Percentiles rank a stretch among this genome's conserved stretches.
phyloP scores from a whole-genome alignment of 306 rosid genomes.

The Malus asiatica region DNA sequence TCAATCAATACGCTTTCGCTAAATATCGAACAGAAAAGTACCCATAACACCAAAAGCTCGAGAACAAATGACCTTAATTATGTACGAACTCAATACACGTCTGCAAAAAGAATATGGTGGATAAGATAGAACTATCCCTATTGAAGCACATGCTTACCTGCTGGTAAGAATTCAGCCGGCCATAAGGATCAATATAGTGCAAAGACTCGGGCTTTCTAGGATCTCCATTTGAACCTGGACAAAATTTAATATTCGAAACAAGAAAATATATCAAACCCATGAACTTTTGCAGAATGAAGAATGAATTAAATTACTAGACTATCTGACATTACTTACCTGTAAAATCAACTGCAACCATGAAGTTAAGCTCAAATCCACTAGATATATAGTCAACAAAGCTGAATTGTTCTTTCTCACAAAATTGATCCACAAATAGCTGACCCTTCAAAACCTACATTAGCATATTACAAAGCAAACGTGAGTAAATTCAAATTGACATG shows the following conservation, averaged over 20 bases:
- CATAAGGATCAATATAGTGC: conserved; percentile 55
- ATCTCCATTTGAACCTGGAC: conserved; percentile 78
- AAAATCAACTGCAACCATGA: conserved; percentile 91
- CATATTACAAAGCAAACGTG: conserved; percentile 8
- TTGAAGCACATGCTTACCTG: conserved; percentile 33
- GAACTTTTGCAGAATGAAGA: neutral
- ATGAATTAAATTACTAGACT: neutral
- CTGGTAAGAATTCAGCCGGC: conserved; percentile 72
- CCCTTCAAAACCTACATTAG: conserved; percentile 55
- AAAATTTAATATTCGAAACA: conserved; percentile 13
- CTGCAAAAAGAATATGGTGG: neutral
- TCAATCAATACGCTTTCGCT: neutral
- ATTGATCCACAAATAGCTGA: conserved; percentile 71
- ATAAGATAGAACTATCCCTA: neutral
- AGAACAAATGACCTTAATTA: neutral
- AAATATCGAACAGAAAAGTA: neutral
- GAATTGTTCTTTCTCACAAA: conserved; percentile 51
- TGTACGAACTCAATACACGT: neutral
- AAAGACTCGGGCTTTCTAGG: conserved; percentile 51
- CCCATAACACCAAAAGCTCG: neutral
- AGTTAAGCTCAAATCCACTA: conserved; percentile 80
- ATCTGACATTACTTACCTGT: conserved; percentile 39
- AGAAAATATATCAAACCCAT: neutral
- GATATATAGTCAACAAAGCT: conserved; percentile 86
- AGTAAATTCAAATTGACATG: conserved; percentile 20